Percentiles rank a stretch among this genome's conserved stretches.
These are phyloP conservation scores for Chalciporus sp. DNA, from an alignment of 1,284 basidiomycete species.

Conservation along the genomic window DNA sequence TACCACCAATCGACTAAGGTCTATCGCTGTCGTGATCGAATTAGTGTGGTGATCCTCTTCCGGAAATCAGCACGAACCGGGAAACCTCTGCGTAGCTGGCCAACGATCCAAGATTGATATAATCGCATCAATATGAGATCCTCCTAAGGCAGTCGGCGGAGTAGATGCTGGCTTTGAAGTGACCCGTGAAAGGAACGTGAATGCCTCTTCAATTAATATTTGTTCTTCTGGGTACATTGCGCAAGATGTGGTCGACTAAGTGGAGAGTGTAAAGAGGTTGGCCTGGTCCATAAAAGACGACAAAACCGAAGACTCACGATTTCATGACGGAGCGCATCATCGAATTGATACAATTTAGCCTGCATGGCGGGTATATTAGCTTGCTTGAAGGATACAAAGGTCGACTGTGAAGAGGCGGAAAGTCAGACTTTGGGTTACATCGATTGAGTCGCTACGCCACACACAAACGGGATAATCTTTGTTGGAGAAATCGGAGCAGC, in stretches of 20 bases:
- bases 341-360: conserved; percentile 81
- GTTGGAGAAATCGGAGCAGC: conserved; percentile 30
- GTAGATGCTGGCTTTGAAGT: conserved; percentile 41
- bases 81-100: conserved; percentile 83
- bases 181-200: conserved; percentile 62
- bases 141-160: conserved; percentile 39
- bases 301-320: conserved; percentile 48
- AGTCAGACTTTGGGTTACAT: conserved; percentile 3
- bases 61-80: conserved; percentile 51
- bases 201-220: conserved; percentile 62
- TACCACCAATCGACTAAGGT: conserved; percentile 81
- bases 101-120: conserved; percentile 74
- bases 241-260: conserved; percentile 64
- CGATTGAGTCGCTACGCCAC: conserved; percentile 23
- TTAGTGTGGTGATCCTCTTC: neutral
- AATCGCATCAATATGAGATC: conserved; percentile 63
- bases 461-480: conserved; percentile 63
- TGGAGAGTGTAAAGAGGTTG: neutral
- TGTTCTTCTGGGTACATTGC: conserved; percentile 74
- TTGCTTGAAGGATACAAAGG: conserved; percentile 78
- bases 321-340: conserved; percentile 69
- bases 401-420: conserved; percentile 40
- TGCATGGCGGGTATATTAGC: conserved; percentile 89
- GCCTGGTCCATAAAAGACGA: neutral
- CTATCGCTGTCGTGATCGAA: conserved; percentile 64